Evolutionary conservation across 164 flowering plant genomes (phyloP).

Genomic region (Vitis rupestris): DNA sequence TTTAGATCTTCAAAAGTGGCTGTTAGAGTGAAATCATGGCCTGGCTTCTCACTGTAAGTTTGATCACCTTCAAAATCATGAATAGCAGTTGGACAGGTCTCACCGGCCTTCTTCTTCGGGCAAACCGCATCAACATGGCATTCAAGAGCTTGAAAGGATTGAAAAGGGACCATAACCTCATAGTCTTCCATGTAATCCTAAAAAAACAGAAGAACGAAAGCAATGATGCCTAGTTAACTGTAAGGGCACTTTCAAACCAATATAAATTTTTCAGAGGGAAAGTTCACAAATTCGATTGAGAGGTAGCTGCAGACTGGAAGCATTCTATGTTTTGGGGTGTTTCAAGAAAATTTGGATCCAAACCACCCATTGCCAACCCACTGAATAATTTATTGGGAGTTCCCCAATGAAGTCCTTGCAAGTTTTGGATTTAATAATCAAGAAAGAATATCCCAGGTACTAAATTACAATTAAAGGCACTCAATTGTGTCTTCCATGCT

Average conservation of each 20-base stretch:
- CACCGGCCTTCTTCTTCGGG: conserved; percentile 82
- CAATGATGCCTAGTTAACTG: not conserved
- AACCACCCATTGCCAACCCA: not conserved
- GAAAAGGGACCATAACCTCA: conserved; percentile 92
- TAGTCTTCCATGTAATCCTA: conserved; percentile 99
- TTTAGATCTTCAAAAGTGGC: conserved; percentile 58
- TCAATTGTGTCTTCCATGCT: too few relatives aligned
- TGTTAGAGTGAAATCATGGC: conserved; percentile 73
- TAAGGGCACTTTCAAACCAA: not conserved
- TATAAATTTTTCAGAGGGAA: not conserved
- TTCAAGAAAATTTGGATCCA: not conserved
- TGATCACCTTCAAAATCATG: conserved; percentile 99
- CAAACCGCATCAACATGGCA: conserved; percentile 93
- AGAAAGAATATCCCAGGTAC: too few relatives aligned
- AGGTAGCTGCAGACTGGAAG: not conserved
- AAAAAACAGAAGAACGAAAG: conserved; percentile 4
- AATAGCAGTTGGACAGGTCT: conserved; percentile 82
- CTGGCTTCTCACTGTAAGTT: conserved; percentile 95
- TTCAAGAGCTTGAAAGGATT: conserved; percentile 86
- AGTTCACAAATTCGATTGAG: not conserved
- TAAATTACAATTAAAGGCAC: too few relatives aligned
- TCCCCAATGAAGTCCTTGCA: too few relatives aligned
- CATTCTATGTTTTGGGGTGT: too few relatives aligned
- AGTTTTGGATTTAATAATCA: too few relatives aligned
- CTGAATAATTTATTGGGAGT: too few relatives aligned